Conservation (phyloP, 192 early-diverging fungal species). For the Linderina pennispora region DNA sequence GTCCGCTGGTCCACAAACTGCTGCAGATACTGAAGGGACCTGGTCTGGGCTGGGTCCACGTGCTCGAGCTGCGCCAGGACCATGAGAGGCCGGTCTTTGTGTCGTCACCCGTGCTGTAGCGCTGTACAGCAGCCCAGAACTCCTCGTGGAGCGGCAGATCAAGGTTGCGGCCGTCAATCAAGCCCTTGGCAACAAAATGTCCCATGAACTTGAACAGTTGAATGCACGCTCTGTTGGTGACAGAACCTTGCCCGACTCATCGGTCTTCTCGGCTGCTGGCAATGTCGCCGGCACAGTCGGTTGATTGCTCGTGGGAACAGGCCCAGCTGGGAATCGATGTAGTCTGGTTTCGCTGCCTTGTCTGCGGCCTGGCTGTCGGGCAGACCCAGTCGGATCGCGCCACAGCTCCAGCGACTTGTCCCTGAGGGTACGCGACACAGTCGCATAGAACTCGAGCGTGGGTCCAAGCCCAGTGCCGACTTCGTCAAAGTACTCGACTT, state of each 20-base stretch:
- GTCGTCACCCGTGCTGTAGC: too few species aligned
- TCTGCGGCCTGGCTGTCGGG: too few species aligned
- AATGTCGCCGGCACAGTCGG: background rate
- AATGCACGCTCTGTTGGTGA: conserved; percentile 2
- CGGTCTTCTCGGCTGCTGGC: background rate
- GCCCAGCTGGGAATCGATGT: conserved; percentile 46
- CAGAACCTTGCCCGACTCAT: conserved; percentile 39
- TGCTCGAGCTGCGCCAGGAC: conserved; percentile 40
- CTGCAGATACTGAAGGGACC: conserved; percentile 60
- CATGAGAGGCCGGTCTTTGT: conserved; percentile 1
- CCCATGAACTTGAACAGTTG: conserved; percentile 70
- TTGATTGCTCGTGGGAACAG: conserved; percentile 51
- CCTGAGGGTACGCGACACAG: conserved; percentile 68
- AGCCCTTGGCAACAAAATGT: conserved; percentile 81
- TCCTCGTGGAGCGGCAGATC: conserved; percentile 72
- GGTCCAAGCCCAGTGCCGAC: conserved; percentile 89
- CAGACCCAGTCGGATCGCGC: conserved; percentile 63
- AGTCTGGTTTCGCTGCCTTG: too few species aligned
- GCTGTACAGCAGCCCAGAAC: conserved; percentile 69
- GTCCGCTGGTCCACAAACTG: conserved; percentile 58
- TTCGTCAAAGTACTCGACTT: conserved; percentile 93
- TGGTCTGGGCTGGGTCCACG: conserved; percentile 62
- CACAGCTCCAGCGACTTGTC: conserved; percentile 58
- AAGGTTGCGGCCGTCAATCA: conserved; percentile 80
- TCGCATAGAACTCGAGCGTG: conserved; percentile 87